Conservation (phyloP, 1,284 basidiomycete species). For the Fereydounia khargensis region DNA sequence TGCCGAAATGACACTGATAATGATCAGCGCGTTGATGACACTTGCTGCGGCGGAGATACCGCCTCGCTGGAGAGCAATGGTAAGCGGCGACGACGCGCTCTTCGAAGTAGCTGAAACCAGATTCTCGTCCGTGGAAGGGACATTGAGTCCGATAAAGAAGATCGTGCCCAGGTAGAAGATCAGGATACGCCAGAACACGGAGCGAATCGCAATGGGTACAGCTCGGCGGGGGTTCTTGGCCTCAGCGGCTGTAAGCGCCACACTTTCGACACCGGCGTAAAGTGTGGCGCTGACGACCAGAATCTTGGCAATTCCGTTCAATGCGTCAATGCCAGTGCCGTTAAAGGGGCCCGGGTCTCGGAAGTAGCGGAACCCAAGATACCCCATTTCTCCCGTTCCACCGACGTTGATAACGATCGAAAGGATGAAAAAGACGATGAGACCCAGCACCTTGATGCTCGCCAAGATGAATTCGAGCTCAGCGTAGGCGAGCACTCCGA, state of each 20-base stretch:
- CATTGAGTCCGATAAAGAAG: constrained; percentile 64
- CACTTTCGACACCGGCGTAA: constrained; percentile 69
- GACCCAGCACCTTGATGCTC: constrained; percentile 23
- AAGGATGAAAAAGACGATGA: constrained; percentile 25
- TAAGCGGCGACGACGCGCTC: constrained; percentile 30
- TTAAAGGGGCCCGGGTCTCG: constrained; percentile 59
- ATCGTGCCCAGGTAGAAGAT: constrained; percentile 63
- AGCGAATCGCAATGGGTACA: constrained; percentile 56
- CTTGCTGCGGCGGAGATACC: constrained; percentile 24
- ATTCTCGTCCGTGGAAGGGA: constrained; percentile 53
- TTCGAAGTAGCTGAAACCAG: constrained; percentile 23
- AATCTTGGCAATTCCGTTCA: constrained; percentile 50
- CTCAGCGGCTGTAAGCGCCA: constrained; percentile 33
- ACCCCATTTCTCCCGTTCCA: constrained; percentile 21
- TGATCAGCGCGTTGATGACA: constrained; percentile 43
- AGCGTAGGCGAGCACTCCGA: constrained; percentile 66
- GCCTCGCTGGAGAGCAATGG: constrained; percentile 32
- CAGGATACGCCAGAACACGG: constrained; percentile 67
- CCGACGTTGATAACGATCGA: constrained; percentile 37
- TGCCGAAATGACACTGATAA: constrained; percentile 32
- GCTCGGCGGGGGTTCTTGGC: constrained; percentile 34
- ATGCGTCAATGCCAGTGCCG: constrained; percentile 60
- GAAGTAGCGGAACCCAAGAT: constrained; percentile 48
- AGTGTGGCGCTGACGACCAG: constrained; percentile 73
- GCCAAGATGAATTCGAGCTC: constrained; percentile 60